These are phyloP conservation scores for Ilyonectria destructans DNA, from an alignment of 2,329 filamentous ascomycete genomes.

Conservation along the genomic window DNA sequence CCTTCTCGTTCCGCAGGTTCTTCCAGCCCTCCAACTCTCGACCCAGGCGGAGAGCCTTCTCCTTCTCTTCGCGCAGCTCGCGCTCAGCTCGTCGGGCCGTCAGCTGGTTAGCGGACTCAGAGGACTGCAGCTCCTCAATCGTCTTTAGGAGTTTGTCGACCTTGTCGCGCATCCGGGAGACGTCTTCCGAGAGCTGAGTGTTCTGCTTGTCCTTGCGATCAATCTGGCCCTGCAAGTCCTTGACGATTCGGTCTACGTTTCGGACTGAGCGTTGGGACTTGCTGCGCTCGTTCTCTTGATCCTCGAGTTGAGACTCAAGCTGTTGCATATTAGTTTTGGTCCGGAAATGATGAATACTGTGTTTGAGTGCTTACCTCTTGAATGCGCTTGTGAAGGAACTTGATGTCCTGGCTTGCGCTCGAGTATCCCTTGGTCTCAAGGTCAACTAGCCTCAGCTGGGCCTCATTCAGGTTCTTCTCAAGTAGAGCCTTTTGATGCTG, in stretches of 20 bases:
- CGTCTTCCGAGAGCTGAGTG: constrained; percentile 84
- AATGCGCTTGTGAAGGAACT: constrained; percentile 93
- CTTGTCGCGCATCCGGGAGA: constrained; percentile 90
- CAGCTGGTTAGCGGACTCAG: constrained; percentile 86
- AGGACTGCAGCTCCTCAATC: constrained; percentile 94
- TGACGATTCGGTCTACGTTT: constrained; percentile 94
- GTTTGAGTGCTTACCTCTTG: constrained; percentile 84
- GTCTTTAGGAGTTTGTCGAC: constrained; percentile 89
- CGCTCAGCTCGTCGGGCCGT: constrained; percentile 88
- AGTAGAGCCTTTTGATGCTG: constrained; percentile 92
- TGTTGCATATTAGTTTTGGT: constrained; percentile 57
- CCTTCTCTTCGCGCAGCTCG: constrained; percentile 89
- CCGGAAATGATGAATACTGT: background rate
- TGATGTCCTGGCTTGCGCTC: constrained; percentile 93
- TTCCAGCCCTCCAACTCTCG: constrained; percentile 91
- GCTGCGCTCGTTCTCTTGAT: constrained; percentile 83
- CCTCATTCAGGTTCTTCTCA: constrained; percentile 92
- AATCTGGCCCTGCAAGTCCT: constrained; percentile 92
- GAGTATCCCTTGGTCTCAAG: constrained; percentile 98
- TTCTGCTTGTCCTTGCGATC: constrained; percentile 94
- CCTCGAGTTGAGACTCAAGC: constrained; percentile 90
- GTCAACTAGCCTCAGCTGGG: constrained; percentile 91
- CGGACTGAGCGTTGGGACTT: constrained; percentile 90
- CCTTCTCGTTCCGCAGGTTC: constrained; percentile 79
- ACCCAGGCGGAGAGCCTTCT: constrained; percentile 86